Evolutionary conservation across 306 rosid genomes (phyloP).

Genomic region (Ochetophila trinervis): DNA sequence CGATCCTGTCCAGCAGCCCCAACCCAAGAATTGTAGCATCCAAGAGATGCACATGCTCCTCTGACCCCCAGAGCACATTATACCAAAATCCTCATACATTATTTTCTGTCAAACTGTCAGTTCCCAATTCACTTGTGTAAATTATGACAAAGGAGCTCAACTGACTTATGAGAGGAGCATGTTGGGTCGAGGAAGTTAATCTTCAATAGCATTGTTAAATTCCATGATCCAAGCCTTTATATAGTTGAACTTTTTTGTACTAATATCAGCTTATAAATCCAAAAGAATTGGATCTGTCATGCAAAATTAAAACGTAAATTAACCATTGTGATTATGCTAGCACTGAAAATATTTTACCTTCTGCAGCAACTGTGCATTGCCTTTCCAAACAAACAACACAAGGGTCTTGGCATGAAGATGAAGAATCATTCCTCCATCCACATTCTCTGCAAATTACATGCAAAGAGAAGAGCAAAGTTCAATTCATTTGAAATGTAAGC

Average conservation of each 20-base stretch:
- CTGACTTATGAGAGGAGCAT: too few relatives aligned
- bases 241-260: background rate
- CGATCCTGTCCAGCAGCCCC: too few relatives aligned
- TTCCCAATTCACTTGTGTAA: too few relatives aligned
- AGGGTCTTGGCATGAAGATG: constrained; percentile 70
- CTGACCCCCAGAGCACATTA: too few relatives aligned
- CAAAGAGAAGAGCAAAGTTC: constrained; percentile 6
- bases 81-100: too few relatives aligned
- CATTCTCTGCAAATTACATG: constrained; percentile 58
- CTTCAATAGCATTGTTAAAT: background rate
- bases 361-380: constrained; percentile 78
- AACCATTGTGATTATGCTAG: background rate
- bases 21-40: too few relatives aligned
- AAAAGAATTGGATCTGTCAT: background rate
- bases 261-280: background rate
- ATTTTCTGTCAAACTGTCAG: too few relatives aligned
- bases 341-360: constrained; percentile 52
- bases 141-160: too few relatives aligned
- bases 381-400: constrained; percentile 96
- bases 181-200: too few relatives aligned
- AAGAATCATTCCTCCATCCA: constrained; percentile 76
- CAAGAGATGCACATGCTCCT: too few relatives aligned
- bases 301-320: background rate
- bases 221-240: background rate
- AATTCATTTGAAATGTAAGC: constrained; percentile 2